Evolutionary conservation across 2,329 filamentous ascomycete genomes (phyloP), one percentile per base, ranked within the genome.

Genomic region (Zymoseptoria brevis): DNA sequence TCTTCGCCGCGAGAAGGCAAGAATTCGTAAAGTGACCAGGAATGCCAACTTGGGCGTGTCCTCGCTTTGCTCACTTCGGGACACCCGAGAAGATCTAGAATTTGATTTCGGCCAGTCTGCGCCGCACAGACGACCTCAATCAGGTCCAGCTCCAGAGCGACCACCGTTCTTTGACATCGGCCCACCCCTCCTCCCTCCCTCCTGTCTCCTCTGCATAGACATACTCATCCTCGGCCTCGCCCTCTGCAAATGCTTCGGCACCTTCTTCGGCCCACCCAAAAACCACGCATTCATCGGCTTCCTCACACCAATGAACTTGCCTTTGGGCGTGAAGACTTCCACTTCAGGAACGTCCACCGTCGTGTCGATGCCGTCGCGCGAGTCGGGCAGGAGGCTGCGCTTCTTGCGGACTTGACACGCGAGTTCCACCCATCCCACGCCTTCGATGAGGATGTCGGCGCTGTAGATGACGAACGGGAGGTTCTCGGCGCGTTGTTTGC

Each of bases 371-470:
- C 22, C 22, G 30, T 60, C 58, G 50, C 68, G 57, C 50, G 65
- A 65, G 60, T 72, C 50, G 3, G 57, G 52, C 5, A 66, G 49
- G 48, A 63, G 54, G 19, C 60, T 63, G 57, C 51, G 57, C 19
- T 63, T 60, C 24, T 68, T 70, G 1, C 93, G 84, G 8, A 95
- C 84, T 75, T 99, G 93, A 2, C 87, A 87, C 0, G 86, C 86
- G 49, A 99, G 74, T 74, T 99, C 94, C 2, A 99, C 82, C 89
- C 95, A 99, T 7, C 94, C 94, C 24, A 91, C 87, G 1, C 94
- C 91, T 72, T 97, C 93, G 54, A 99, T 85, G 13, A 99, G 77
- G 22, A 99, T 85, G 70, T 99, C 95, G 0, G 87, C 82, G 8
- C 87, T 85, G 61, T 94, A 80, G 1, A 97, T 85, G 13, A 83